phyloP scores from a whole-genome alignment of 257 asterid genomes.

The Leonotis leonurus region DNA sequence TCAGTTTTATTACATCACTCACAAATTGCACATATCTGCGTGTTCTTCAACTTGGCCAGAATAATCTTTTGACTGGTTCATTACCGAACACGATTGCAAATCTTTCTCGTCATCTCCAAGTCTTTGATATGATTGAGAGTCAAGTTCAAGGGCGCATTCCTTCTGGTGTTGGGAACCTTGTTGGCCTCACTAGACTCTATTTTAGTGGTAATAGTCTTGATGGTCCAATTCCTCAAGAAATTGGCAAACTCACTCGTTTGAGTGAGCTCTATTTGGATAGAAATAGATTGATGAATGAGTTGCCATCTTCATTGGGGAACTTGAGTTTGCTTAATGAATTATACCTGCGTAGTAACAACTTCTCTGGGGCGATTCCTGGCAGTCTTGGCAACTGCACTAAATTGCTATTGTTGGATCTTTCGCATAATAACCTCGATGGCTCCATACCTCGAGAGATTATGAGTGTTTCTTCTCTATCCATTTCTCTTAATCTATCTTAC shows the following conservation, averaged over 20 bases:
- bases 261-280: no score
- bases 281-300: not conserved
- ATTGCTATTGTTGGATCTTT: constrained; percentile 5
- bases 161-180: constrained; percentile 22
- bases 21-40: constrained; percentile 24
- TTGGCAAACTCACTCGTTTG: no score
- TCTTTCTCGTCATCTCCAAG: constrained; percentile 18
- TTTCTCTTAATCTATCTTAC: constrained; percentile 7
- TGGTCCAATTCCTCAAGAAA: constrained; percentile 18
- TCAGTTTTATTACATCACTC: constrained; percentile 29
- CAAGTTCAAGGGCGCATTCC: constrained; percentile 34
- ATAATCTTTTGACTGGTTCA: constrained; percentile 29
- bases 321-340: not conserved
- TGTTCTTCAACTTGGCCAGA: constrained; percentile 10
- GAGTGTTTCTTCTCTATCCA: constrained; percentile 7
- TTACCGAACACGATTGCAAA: constrained; percentile 31
- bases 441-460: constrained; percentile 12
- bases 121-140: constrained; percentile 3
- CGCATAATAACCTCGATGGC: constrained; percentile 11
- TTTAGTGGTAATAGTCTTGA: no score
- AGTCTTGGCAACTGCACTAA: constrained; percentile 13
- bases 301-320: constrained; percentile 23
- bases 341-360: not conserved
- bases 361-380: constrained; percentile 16
- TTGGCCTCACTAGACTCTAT: constrained; percentile 12